Evolutionary conservation across 345 rosid species (phyloP).

Genomic region (Physaria fendleri): DNA sequence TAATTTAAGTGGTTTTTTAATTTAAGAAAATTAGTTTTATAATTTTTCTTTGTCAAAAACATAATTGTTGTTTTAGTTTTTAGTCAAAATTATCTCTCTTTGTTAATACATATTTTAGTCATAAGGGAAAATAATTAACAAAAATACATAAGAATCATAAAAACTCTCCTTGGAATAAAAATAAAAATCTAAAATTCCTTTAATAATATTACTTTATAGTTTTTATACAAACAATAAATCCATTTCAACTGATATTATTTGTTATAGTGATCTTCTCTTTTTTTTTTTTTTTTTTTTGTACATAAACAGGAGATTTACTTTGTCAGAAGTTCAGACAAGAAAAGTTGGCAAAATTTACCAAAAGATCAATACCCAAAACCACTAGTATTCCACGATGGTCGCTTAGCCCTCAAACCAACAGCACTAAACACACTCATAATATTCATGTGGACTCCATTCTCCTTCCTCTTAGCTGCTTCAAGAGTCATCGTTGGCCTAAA

Average conservation of each 20-base stretch:
- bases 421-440: slow-evolving; percentile 38
- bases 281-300: slow-evolving; percentile 37
- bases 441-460: slow-evolving; percentile 67
- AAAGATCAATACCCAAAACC: slow-evolving; percentile 48
- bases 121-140: too few species aligned
- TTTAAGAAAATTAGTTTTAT: too few species aligned
- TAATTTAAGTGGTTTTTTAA: too few species aligned
- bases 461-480: slow-evolving; percentile 20
- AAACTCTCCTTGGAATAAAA: too few species aligned
- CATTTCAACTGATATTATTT: neutral
- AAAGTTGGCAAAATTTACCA: slow-evolving; percentile 47
- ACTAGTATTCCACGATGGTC: slow-evolving; percentile 73
- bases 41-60: too few species aligned
- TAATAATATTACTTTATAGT: neutral
- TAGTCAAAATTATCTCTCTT: too few species aligned
- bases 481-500: slow-evolving; percentile 17
- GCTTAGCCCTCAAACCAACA: slow-evolving; percentile 57
- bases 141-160: too few species aligned
- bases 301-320: slow-evolving; percentile 46
- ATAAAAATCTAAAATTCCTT: too few species aligned
- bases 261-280: slow-evolving; percentile 21
- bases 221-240: neutral
- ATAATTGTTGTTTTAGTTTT: too few species aligned
- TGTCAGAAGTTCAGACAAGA: slow-evolving; percentile 51
- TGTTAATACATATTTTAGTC: too few species aligned